Percentiles rank a stretch among this genome's conserved stretches.
Evolutionary conservation across 768 basidiomycete species (phyloP).

Genomic region (Rubroboletus satanas): DNA sequence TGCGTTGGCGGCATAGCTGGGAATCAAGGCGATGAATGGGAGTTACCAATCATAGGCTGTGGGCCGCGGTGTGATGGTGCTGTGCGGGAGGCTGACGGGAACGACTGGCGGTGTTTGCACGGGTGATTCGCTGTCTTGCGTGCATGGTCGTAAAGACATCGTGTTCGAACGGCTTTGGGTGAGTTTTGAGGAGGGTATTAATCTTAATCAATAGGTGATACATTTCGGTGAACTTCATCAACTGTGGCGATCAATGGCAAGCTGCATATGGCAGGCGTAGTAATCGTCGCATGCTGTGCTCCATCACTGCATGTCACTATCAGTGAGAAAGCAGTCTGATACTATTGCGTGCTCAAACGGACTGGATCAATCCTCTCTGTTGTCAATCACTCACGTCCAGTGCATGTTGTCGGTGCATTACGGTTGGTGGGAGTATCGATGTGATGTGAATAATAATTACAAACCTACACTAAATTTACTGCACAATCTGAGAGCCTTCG

Average conservation of each 20-base stretch:
- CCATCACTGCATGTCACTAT: neutral
- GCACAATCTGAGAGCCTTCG: neutral
- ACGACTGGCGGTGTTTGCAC: neutral
- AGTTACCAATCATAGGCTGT: neutral
- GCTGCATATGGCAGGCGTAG: constrained; percentile 13
- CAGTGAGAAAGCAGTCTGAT: neutral
- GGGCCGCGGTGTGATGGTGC: neutral
- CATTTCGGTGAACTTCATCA: neutral
- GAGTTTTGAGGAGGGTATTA: neutral
- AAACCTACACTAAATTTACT: neutral
- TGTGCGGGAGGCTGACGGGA: constrained; percentile 14
- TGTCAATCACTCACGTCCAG: neutral
- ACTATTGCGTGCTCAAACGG: neutral
- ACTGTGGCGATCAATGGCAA: constrained; percentile 3
- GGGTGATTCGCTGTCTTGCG: neutral
- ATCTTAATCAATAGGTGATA: neutral
- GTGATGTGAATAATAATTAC: neutral
- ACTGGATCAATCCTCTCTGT: neutral
- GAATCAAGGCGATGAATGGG: neutral
- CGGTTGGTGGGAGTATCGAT: neutral
- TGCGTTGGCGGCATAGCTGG: constrained; percentile 18
- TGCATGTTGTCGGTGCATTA: neutral
- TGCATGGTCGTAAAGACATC: neutral
- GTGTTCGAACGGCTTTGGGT: neutral
- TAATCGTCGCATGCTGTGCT: neutral